Conservation (phyloP, 179 eudicot genomes). For the Camellia oleifera region DNA sequence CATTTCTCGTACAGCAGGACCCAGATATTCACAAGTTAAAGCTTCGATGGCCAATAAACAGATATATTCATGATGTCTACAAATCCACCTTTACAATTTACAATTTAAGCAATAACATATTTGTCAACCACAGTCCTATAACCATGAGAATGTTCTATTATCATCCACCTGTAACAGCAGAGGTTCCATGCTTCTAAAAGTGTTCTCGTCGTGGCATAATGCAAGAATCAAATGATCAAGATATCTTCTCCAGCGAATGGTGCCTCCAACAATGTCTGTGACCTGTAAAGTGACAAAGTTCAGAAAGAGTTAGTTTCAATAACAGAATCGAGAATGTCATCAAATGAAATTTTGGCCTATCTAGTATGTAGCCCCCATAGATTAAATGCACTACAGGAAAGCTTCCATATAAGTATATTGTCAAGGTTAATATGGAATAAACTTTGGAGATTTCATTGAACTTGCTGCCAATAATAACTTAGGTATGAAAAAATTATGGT, state of each 20-base stretch:
- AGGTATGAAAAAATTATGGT: background rate
- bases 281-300: slow-evolving; percentile 46
- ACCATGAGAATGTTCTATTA: background rate
- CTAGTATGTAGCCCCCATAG: background rate
- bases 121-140: background rate
- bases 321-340: background rate
- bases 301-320: background rate
- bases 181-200: slow-evolving; percentile 80
- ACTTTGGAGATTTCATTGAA: background rate
- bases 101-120: no score
- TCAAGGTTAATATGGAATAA: background rate
- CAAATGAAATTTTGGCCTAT: background rate
- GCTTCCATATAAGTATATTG: background rate
- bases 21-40: background rate
- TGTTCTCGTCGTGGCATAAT: slow-evolving; percentile 59
- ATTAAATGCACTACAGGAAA: background rate
- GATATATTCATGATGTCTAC: background rate
- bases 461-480: background rate
- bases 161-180: slow-evolving; percentile 77
- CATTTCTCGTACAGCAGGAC: background rate
- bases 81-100: background rate
- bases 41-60: slow-evolving; percentile 9
- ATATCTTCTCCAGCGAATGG: slow-evolving; percentile 95
- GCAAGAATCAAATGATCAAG: slow-evolving; percentile 85
- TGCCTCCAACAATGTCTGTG: slow-evolving; percentile 88